These are phyloP conservation scores for Xylariaceae sp. DNA, from an alignment of 2,329 filamentous ascomycete genomes.

Conservation along the genomic window DNA sequence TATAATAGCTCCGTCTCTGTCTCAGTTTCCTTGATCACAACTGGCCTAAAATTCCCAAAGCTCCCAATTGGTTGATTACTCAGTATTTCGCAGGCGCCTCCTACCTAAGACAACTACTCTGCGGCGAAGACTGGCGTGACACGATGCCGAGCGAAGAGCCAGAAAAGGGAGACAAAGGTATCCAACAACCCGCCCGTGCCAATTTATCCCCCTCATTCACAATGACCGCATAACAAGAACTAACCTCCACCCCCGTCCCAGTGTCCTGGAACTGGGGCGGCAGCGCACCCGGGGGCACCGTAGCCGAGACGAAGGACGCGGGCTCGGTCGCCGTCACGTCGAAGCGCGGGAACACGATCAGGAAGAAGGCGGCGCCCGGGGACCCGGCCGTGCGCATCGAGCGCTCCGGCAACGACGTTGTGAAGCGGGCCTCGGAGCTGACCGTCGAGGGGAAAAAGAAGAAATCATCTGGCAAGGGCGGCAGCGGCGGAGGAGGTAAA, in stretches of 20 bases:
- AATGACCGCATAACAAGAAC: too few species aligned
- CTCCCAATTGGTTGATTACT: too few species aligned
- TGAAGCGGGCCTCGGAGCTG: constrained; percentile 64
- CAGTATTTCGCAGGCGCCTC: too few species aligned
- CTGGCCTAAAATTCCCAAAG: not conserved
- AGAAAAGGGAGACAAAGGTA: constrained; percentile 34
- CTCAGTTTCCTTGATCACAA: not conserved
- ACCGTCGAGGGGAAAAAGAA: constrained; percentile 56
- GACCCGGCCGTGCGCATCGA: constrained; percentile 64
- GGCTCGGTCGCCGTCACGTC: constrained; percentile 64
- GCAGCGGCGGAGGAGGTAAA: constrained; percentile 29
- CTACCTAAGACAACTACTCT: not conserved
- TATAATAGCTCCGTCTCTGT: not conserved
- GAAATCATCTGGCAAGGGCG: constrained; percentile 30
- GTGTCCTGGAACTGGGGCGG: constrained; percentile 66
- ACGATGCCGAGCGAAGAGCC: constrained; percentile 20
- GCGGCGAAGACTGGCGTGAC: too few species aligned
- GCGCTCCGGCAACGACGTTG: constrained; percentile 64
- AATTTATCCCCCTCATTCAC: not conserved
- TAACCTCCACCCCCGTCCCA: constrained; percentile 33
- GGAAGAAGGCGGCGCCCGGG: constrained; percentile 61
- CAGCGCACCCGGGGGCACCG: constrained; percentile 58
- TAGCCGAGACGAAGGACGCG: constrained; percentile 62
- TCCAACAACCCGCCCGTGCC: not conserved
- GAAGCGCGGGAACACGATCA: constrained; percentile 65